A percentile compares a stretch with the other conserved stretches of the same genome.
These are phyloP conservation scores for Phascolomyces articulosus DNA, from an alignment of 371 early-diverging fungal species.

Conservation along the genomic window DNA sequence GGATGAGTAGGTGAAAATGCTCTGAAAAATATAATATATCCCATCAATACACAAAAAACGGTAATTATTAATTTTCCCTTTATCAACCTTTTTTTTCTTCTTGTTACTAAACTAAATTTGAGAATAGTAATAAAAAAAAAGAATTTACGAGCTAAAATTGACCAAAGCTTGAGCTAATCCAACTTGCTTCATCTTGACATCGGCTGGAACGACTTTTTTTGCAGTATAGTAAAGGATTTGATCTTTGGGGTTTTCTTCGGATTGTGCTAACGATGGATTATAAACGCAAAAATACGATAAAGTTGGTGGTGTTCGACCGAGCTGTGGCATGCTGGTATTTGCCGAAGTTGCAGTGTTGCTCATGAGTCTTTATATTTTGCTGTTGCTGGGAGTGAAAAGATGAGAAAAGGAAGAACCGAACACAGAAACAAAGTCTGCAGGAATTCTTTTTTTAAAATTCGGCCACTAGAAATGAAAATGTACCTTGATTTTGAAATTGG, in stretches of 20 bases:
- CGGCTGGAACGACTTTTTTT: slow-evolving; percentile 69
- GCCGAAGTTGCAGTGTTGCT: neutral
- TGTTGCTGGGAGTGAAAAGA: neutral
- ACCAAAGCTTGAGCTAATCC: slow-evolving; percentile 84
- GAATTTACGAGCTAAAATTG: slow-evolving; percentile 73
- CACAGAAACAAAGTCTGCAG: no score
- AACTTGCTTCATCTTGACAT: slow-evolving; percentile 81
- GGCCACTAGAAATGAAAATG: no score
- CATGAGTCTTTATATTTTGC: neutral
- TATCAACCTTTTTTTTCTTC: no score
- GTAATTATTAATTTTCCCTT: no score
- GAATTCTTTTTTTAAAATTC: no score
- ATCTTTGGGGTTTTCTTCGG: slow-evolving; percentile 72
- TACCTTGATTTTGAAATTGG: no score
- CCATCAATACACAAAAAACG: no score
- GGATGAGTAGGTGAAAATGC: slow-evolving; percentile 67
- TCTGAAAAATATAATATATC: no score
- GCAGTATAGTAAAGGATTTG: slow-evolving; percentile 83
- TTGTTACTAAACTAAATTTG: no score
- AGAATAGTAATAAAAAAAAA: no score
- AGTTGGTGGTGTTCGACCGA: slow-evolving; percentile 48
- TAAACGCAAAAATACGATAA: slow-evolving; percentile 79
- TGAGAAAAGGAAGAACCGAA: no score
- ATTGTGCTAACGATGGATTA: slow-evolving; percentile 72
- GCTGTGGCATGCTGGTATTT: neutral